phyloP scores from a whole-genome alignment of 306 rosid genomes.

The Citrullus amarus region DNA sequence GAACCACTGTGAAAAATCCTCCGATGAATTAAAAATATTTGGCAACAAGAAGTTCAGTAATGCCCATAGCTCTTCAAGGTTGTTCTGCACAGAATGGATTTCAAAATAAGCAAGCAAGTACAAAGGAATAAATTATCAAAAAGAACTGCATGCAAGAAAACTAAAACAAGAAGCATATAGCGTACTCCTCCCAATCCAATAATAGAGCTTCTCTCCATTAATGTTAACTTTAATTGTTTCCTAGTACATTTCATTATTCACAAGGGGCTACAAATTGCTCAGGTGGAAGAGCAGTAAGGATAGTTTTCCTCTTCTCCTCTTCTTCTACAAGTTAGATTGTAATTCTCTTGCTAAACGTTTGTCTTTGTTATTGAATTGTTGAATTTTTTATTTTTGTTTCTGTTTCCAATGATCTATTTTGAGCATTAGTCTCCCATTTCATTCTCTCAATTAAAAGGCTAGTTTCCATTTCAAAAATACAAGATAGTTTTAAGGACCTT shows the following conservation, averaged over 20 bases:
- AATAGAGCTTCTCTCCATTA: not conserved
- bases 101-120: conserved; percentile 16
- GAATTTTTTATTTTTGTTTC: no score
- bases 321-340: no score
- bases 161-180: conserved; percentile 9
- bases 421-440: no score
- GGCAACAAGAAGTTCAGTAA: conserved; percentile 95
- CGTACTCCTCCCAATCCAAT: not conserved
- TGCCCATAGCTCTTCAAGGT: conserved; percentile 98
- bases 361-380: no score
- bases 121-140: not conserved
- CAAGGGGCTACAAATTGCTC: not conserved
- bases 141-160: conserved; percentile 4
- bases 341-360: no score
- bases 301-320: not conserved
- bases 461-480: no score
- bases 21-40: conserved; percentile 90
- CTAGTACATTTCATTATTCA: not conserved
- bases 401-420: no score
- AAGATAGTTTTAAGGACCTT: not conserved
- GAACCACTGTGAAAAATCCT: conserved; percentile 99
- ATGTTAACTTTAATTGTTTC: not conserved
- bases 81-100: conserved; percentile 52
- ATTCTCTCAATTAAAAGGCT: no score
- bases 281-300: not conserved